These are phyloP conservation scores for Globisporangium spiculum DNA, from an alignment of 352 stramenopile genomes.

Conservation along the genomic window DNA sequence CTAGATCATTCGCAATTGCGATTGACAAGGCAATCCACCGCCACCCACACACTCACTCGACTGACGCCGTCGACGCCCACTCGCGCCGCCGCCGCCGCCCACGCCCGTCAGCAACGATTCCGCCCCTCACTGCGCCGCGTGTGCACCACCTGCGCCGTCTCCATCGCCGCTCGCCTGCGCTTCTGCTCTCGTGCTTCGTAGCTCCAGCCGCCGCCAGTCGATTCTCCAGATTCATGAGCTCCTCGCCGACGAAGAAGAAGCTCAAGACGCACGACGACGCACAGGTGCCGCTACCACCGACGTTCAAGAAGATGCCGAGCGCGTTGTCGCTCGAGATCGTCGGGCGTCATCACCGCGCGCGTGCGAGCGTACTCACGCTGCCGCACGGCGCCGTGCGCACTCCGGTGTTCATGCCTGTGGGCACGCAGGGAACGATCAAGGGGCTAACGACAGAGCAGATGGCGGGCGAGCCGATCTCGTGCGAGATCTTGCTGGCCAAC, in stretches of 20 bases:
- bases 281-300: not conserved
- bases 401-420: conserved; percentile 97
- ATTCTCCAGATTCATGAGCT: conserved; percentile 14
- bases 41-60: not conserved
- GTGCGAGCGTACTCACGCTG: conserved; percentile 72
- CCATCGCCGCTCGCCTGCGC: not conserved
- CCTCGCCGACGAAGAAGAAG: conserved; percentile 17
- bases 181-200: conserved; percentile 1
- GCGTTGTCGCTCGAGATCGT: conserved; percentile 47
- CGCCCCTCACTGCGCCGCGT: not conserved
- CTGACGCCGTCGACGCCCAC: not conserved
- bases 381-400: conserved; percentile 88
- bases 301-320: conserved; percentile 42
- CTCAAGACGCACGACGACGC: conserved; percentile 13
- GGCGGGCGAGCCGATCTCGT: conserved; percentile 55
- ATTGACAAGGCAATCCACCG: conserved; percentile 1
- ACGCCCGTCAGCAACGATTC: conserved; percentile 8
- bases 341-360: conserved; percentile 46
- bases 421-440: conserved; percentile 97
- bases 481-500: conserved; percentile 95
- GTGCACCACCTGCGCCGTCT: not conserved
- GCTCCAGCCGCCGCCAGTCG: conserved; percentile 4
- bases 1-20: not conserved
- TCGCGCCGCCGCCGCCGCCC: not conserved
- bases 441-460: conserved; percentile 86